Base-by-base conservation (phyloP, 345 rosid species). In the Passiflora organensis region DNA sequence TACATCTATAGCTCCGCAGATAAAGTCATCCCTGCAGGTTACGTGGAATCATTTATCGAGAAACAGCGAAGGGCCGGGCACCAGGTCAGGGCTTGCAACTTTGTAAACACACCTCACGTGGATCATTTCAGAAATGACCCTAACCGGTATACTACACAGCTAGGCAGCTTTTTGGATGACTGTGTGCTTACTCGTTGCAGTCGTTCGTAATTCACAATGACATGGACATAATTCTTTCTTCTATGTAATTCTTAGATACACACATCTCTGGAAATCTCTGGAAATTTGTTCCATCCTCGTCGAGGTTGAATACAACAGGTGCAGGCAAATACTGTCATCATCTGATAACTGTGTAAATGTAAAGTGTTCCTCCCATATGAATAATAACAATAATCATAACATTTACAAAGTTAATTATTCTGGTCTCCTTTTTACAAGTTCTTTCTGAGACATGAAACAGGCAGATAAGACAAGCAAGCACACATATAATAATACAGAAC, bases 121-220 rank as follows among this genome's bases (percentile, higher is more conserved):
- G 99, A 94, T 73, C 99, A 94, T 72, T 94, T 85, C 60, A 75
- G 99, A 64, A 89, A 80, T 71, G 95, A 94, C 71, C 99, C 99
- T 1, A 71, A 85, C 59, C 79, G 75, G 5, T 94, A 89, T 59
- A 73, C 88, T 0, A 61, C 74, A 43, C 84, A 89, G 76, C 96
- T 94, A 41, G 82, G 68, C 75, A 82, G 76, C 69, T 94, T 94
- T 62, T 63, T 94, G 72, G 87, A 86, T 41, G 87, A 86, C 62
- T 80, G 57, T 45, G 91, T 83, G 69, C 80, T 81, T 53, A 47
- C 80, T 63, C 60, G 73, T 51, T 66, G 82, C 80, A 78, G 73
- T 62, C 51, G 17, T 45, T 23, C 48, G 34, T 66, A 54, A 43
- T 5, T 19, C 50, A 24, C 50, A 16, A 43, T 19, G 22, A 32